A percentile compares a stretch with the other conserved stretches of the same genome.
Conservation (phyloP, 306 rosid species). For the Geum urbanum region DNA sequence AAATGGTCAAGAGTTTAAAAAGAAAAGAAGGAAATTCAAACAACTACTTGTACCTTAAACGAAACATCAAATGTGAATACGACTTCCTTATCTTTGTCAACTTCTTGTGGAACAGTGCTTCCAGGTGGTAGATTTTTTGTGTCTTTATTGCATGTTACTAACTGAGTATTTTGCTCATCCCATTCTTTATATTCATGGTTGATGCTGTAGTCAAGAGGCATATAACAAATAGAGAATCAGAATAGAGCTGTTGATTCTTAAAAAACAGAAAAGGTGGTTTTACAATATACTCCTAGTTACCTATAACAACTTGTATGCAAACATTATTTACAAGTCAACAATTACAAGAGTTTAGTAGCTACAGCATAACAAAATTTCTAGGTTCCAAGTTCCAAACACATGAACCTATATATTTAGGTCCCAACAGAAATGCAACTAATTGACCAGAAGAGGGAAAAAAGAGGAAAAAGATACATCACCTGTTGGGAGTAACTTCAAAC, state of each 20-base stretch:
- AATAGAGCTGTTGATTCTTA: slow-evolving; percentile 17
- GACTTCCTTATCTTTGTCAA: slow-evolving; percentile 64
- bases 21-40: slow-evolving; percentile 1
- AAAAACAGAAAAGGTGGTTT: neutral
- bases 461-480: slow-evolving; percentile 39
- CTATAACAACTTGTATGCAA: too few species aligned
- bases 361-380: slow-evolving; percentile 6
- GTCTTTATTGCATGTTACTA: slow-evolving; percentile 88
- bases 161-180: slow-evolving; percentile 75
- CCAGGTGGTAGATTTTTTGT: slow-evolving; percentile 79
- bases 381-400: neutral
- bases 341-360: too few species aligned
- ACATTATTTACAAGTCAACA: too few species aligned
- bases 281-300: too few species aligned
- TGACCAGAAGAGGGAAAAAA: neutral
- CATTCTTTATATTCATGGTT: slow-evolving; percentile 80
- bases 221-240: neutral
- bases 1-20: neutral
- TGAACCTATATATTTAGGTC: too few species aligned
- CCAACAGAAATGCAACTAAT: neutral
- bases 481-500: slow-evolving; percentile 94
- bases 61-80: slow-evolving; percentile 95
- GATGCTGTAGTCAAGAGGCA: slow-evolving; percentile 49
- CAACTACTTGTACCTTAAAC: slow-evolving; percentile 56
- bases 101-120: slow-evolving; percentile 90